Base-by-base conservation (phyloP, 164 flowering plant species). In the Kingdonia uniflora region DNA sequence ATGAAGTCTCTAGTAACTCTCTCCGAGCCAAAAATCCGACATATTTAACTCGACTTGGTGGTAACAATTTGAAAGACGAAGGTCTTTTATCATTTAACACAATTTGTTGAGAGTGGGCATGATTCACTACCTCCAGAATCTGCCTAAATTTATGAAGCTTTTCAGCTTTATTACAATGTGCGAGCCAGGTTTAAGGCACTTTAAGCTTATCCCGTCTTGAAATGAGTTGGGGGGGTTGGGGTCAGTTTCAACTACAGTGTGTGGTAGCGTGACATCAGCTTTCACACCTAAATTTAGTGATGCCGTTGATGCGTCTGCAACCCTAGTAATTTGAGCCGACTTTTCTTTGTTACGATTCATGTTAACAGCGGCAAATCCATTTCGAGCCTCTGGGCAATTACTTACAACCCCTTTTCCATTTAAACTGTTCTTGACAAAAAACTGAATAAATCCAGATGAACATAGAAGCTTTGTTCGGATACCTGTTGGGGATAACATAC, bases 371-470 rank as follows among this genome's bases (percentile, higher is more conserved):
- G 51, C 67, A 50, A 51, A 52, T 19, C 65, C 68, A 51, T 68
- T 69, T 38, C 25, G 68, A 29, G 67, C 23, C 42, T 41, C 57
- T 11, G 71, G 78, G 42, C 67, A 72, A 61, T 63, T 76, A 52
- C 24, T 58, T 42, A 76, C 54, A 19, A 74, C 62, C 5, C 96
- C 95, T 68, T 88, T 88, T 40, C 88, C 95, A 58, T 79, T 84
- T 70, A 86, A 66, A 11, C 81, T 63, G 52, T 60, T 80, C 69
- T 80, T 88, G 7, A 82, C 68, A 60, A 82, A 80, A 71, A 70
- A 92, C 52, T 81, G 80, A 21, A 91, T 66, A 67, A 82, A 81
- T 11, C 96, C 95, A 40, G 96, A 78, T 44, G 74, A 71, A 0
- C 96, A 79, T 49, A 81, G 24, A 46, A 79, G 63, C 66, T 86